Conservation (phyloP, 2,329 filamentous ascomycete species). For the Neofusicoccum parvum region DNA sequence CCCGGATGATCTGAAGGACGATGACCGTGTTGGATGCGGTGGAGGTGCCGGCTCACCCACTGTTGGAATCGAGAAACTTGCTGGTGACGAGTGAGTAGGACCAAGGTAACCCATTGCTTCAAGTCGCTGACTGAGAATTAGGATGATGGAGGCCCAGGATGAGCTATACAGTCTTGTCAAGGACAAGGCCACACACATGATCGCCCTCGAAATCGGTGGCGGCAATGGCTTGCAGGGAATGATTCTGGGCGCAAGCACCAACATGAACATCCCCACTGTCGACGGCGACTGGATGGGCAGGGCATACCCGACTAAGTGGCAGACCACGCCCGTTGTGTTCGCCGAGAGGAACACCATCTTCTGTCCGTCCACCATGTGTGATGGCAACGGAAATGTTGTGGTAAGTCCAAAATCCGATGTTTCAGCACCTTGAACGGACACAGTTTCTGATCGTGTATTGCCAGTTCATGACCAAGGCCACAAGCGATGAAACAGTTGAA, state of each 20-base stretch:
- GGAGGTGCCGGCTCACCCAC: conserved; percentile 51
- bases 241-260: conserved; percentile 39
- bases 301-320: conserved; percentile 50
- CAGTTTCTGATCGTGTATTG: too few relatives aligned
- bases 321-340: conserved; percentile 48
- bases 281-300: conserved; percentile 54
- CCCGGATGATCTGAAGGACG: conserved; percentile 42
- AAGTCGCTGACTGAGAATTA: background rate
- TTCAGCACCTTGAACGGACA: too few relatives aligned
- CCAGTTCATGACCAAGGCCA: conserved; percentile 39
- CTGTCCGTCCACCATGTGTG: conserved; percentile 40
- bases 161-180: conserved; percentile 37
- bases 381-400: conserved; percentile 46
- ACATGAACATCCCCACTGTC: conserved; percentile 46
- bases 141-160: conserved; percentile 38
- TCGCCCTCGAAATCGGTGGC: conserved; percentile 18
- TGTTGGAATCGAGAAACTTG: conserved; percentile 44
- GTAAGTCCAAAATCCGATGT: background rate
- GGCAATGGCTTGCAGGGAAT: conserved; percentile 35
- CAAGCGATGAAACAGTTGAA: conserved; percentile 42
- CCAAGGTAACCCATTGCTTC: too few relatives aligned
- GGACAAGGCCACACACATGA: conserved; percentile 34
- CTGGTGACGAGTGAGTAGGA: conserved; percentile 40
- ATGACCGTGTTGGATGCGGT: conserved; percentile 43
- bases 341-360: conserved; percentile 44